Conservation (phyloP, 1,284 basidiomycete species). For the Takashimella koratensis region DNA sequence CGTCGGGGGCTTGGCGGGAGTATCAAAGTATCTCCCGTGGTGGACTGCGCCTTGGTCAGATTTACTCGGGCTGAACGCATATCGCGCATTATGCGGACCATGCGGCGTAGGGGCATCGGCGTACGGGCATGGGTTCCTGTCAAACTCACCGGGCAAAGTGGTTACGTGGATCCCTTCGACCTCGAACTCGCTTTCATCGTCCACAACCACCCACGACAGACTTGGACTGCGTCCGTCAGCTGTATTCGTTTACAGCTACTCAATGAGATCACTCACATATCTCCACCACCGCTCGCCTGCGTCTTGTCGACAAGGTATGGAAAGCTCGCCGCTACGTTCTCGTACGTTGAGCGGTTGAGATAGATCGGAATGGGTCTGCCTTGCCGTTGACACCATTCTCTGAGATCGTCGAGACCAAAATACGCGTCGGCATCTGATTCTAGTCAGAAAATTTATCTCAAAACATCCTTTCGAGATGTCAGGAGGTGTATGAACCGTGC, state of each 20-base stretch:
- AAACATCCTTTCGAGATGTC: background rate
- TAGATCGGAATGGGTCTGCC: conserved; percentile 40
- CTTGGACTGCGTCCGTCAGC: conserved; percentile 19
- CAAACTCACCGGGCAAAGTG: conserved; percentile 27
- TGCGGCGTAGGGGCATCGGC: background rate
- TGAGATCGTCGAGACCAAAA: conserved; percentile 38
- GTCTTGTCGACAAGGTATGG: conserved; percentile 49
- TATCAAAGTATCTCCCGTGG: conserved; percentile 22
- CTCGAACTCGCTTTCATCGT: conserved; percentile 37
- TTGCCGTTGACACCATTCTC: conserved; percentile 46
- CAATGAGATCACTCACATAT: conserved; percentile 33
- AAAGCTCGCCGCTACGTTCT: conserved; percentile 40
- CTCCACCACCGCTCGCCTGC: conserved; percentile 50
- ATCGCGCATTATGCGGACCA: no score
- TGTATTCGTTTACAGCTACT: background rate
- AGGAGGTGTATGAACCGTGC: background rate
- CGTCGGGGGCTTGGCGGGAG: conserved; percentile 4
- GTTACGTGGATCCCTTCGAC: conserved; percentile 37
- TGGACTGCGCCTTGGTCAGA: conserved; percentile 21
- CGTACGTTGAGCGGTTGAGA: conserved; percentile 38
- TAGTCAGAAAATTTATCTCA: background rate
- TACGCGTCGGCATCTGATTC: conserved; percentile 42
- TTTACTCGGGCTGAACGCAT: no score
- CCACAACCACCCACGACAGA: conserved; percentile 37
- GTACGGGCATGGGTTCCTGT: background rate